Conservation (phyloP, 768 basidiomycete species). For the Dentipellis fragilis region DNA sequence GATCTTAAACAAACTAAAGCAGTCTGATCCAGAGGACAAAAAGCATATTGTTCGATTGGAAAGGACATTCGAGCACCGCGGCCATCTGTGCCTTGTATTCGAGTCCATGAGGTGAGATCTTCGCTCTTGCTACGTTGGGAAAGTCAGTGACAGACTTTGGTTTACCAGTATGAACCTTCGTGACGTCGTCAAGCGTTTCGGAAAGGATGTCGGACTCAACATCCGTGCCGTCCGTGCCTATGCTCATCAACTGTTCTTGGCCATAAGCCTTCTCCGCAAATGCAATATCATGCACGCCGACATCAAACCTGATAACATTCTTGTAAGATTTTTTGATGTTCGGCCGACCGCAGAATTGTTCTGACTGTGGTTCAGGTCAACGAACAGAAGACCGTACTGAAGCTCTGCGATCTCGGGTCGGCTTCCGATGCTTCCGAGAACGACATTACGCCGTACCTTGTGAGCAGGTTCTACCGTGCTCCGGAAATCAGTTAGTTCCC, state of each 20-base stretch:
- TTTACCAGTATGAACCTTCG: conserved; percentile 85
- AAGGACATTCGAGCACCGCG: conserved; percentile 92
- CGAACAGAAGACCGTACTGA: conserved; percentile 86
- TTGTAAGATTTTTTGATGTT: conserved; percentile 41
- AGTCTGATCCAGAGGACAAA: conserved; percentile 93
- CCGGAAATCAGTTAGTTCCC: conserved; percentile 86
- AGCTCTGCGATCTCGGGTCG: conserved; percentile 95
- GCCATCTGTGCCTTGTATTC: conserved; percentile 93
- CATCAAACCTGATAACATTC: conserved; percentile 96
- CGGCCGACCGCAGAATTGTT: background rate
- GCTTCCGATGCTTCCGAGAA: conserved; percentile 92
- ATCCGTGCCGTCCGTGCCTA: conserved; percentile 98
- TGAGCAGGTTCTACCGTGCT: conserved; percentile 94
- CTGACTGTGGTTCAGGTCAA: conserved; percentile 54
- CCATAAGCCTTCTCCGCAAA: conserved; percentile 77
- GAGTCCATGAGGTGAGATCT: conserved; percentile 74
- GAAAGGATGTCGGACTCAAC: conserved; percentile 94
- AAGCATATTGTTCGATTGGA: conserved; percentile 93
- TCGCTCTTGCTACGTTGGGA: background rate
- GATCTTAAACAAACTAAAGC: conserved; percentile 77
- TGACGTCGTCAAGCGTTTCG: conserved; percentile 95
- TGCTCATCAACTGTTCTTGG: conserved; percentile 89
- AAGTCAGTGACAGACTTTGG: conserved; percentile 1
- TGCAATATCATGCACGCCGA: conserved; percentile 96
- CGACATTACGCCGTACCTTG: conserved; percentile 96